Conservation (phyloP, 352 stramenopile genomes). For the Phytophthora sansomeana region DNA sequence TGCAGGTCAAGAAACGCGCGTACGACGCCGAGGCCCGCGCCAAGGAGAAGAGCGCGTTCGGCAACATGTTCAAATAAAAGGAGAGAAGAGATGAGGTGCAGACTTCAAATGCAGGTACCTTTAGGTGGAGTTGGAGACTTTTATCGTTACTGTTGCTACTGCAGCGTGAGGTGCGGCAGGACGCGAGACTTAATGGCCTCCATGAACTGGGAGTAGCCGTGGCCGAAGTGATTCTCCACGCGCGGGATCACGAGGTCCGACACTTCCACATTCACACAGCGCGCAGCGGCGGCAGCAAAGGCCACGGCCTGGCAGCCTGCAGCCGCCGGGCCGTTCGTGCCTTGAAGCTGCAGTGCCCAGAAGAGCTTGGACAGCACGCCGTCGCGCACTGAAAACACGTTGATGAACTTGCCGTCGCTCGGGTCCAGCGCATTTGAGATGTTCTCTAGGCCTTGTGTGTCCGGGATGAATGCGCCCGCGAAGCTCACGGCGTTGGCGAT, state of each 20-base stretch:
- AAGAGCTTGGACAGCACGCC: constrained; percentile 81
- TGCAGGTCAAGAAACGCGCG: constrained; percentile 62
- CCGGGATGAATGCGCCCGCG: constrained; percentile 71
- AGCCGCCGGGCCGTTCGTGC: constrained; percentile 43
- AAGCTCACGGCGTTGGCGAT: constrained; percentile 74
- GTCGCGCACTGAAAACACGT: constrained; percentile 83
- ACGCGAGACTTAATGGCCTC: constrained; percentile 60
- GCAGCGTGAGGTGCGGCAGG: constrained; percentile 46
- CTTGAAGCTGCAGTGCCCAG: constrained; percentile 66
- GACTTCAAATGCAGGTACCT: constrained; percentile 15
- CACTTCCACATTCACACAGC: constrained; percentile 72
- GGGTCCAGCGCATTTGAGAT: constrained; percentile 49
- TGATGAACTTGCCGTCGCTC: constrained; percentile 63
- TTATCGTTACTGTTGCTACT: not conserved
- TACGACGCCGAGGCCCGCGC: constrained; percentile 65
- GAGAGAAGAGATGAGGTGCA: not conserved
- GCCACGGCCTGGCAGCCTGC: constrained; percentile 59
- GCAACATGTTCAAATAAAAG: constrained; percentile 82
- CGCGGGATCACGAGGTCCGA: constrained; percentile 65
- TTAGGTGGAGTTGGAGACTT: constrained; percentile 7
- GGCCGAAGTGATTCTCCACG: constrained; percentile 78
- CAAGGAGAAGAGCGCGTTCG: constrained; percentile 68
- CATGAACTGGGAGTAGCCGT: constrained; percentile 84
- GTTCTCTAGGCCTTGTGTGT: constrained; percentile 40
- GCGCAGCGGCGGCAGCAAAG: constrained; percentile 31